Evolutionary conservation across 2,329 filamentous ascomycete genomes (phyloP).

Genomic region (Ceratocystis cubensis): DNA sequence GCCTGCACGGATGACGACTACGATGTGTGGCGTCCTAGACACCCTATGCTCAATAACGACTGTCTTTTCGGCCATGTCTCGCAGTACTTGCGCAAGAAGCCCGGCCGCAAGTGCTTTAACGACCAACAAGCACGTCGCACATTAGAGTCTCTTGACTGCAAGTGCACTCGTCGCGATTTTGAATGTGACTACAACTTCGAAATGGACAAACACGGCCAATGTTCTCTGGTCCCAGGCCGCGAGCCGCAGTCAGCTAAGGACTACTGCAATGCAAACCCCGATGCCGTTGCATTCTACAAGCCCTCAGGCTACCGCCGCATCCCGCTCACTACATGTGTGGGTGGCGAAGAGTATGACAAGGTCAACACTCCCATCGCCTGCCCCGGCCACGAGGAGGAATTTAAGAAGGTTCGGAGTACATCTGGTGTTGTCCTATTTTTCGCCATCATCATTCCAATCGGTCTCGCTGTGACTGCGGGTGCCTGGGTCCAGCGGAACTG

Average conservation of each 20-base stretch:
- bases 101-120: slow-evolving; percentile 70
- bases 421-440: slow-evolving; percentile 72
- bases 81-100: slow-evolving; percentile 81
- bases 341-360: slow-evolving; percentile 63
- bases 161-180: slow-evolving; percentile 72
- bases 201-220: slow-evolving; percentile 62
- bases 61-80: slow-evolving; percentile 89
- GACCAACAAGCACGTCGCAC: slow-evolving; percentile 57
- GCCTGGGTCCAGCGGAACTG: slow-evolving; percentile 79
- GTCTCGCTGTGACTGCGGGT: slow-evolving; percentile 56
- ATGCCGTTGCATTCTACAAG: slow-evolving; percentile 65
- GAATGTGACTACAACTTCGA: slow-evolving; percentile 98
- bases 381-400: slow-evolving; percentile 70
- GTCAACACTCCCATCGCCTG: slow-evolving; percentile 50
- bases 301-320: slow-evolving; percentile 82
- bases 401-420: slow-evolving; percentile 54
- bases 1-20: slow-evolving; percentile 65
- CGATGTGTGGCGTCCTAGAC: slow-evolving; percentile 72
- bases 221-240: slow-evolving; percentile 62
- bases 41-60: slow-evolving; percentile 63
- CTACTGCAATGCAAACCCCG: slow-evolving; percentile 48
- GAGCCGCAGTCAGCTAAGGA: slow-evolving; percentile 41
- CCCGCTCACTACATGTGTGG: slow-evolving; percentile 74
- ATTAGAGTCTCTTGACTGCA: slow-evolving; percentile 65
- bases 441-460: slow-evolving; percentile 64